Evolutionary conservation across 148 eudicot species (phyloP).

Genomic region (Rhododendron ferrugineum): DNA sequence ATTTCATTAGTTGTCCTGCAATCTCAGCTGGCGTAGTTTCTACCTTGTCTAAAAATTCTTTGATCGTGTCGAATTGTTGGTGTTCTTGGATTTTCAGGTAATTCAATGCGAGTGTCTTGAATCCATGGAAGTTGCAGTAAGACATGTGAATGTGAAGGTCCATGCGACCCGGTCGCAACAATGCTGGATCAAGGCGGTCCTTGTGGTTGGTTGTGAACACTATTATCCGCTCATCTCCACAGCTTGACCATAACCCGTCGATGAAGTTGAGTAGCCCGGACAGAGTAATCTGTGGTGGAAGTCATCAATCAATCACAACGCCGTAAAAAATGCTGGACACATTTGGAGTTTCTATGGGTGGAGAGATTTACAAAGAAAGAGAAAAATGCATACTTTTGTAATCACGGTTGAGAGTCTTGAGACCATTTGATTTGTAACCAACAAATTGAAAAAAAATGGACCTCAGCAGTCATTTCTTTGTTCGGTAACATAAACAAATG

Average conservation of each 20-base stretch:
- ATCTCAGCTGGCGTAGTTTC: conserved; percentile 43
- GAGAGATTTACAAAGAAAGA: neutral
- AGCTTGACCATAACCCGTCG: conserved; percentile 54
- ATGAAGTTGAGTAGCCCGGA: conserved; percentile 51
- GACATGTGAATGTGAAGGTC: conserved; percentile 51
- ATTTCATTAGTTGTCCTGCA: conserved; percentile 45
- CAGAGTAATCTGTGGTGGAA: conserved; percentile 29
- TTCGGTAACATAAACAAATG: no score
- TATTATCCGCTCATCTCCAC: conserved; percentile 46
- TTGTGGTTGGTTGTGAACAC: conserved; percentile 53
- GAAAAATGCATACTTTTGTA: neutral
- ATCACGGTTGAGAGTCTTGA: neutral
- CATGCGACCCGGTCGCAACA: conserved; percentile 51
- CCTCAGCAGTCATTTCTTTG: neutral
- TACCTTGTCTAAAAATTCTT: conserved; percentile 20
- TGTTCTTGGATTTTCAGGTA: conserved; percentile 31
- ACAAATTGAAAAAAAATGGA: neutral
- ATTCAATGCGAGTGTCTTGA: conserved; percentile 33
- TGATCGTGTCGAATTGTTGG: conserved; percentile 12
- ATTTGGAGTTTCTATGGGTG: neutral
- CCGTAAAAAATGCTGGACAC: neutral
- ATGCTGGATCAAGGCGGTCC: conserved; percentile 41
- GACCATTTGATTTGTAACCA: neutral
- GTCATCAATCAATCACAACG: neutral
- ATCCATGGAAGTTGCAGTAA: conserved; percentile 35